phyloP scores from a whole-genome alignment of 495 filamentous ascomycete species.

The Neurospora discreta region DNA sequence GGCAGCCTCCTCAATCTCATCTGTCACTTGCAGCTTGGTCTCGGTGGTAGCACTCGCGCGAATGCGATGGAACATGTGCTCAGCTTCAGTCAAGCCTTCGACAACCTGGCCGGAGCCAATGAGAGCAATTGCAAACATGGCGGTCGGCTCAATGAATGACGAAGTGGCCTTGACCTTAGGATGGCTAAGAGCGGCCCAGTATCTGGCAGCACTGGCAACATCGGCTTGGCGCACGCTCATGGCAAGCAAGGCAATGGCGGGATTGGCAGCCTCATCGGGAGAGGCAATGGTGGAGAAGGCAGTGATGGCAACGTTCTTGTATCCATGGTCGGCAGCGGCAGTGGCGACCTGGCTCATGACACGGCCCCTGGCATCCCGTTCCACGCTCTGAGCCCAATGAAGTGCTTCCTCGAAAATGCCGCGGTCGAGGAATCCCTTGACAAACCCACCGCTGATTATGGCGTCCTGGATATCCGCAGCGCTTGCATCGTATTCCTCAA shows the following conservation, averaged over 20 bases:
- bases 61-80: slow-evolving; percentile 73
- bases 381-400: slow-evolving; percentile 45
- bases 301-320: slow-evolving; percentile 54
- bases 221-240: slow-evolving; percentile 73
- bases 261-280: slow-evolving; percentile 40
- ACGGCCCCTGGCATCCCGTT: slow-evolving; percentile 19
- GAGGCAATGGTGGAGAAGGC: slow-evolving; percentile 51
- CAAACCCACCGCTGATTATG: slow-evolving; percentile 59
- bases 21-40: slow-evolving; percentile 42
- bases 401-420: slow-evolving; percentile 58
- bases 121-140: slow-evolving; percentile 76
- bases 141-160: slow-evolving; percentile 71
- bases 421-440: slow-evolving; percentile 55
- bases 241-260: slow-evolving; percentile 77
- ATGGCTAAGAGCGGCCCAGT: slow-evolving; percentile 61
- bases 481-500: slow-evolving; percentile 46
- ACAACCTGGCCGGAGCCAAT: slow-evolving; percentile 69
- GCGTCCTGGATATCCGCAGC: slow-evolving; percentile 50
- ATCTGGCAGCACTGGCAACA: slow-evolving; percentile 58
- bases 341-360: slow-evolving; percentile 37
- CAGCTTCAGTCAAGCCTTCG: slow-evolving; percentile 62
- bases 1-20: slow-evolving; percentile 78
- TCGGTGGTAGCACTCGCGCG: slow-evolving; percentile 39
- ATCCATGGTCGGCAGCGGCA: slow-evolving; percentile 66
- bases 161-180: slow-evolving; percentile 45